Base-by-base conservation (phyloP, 2,329 filamentous ascomycete genomes). In the Cryoendolithus antarcticus region DNA sequence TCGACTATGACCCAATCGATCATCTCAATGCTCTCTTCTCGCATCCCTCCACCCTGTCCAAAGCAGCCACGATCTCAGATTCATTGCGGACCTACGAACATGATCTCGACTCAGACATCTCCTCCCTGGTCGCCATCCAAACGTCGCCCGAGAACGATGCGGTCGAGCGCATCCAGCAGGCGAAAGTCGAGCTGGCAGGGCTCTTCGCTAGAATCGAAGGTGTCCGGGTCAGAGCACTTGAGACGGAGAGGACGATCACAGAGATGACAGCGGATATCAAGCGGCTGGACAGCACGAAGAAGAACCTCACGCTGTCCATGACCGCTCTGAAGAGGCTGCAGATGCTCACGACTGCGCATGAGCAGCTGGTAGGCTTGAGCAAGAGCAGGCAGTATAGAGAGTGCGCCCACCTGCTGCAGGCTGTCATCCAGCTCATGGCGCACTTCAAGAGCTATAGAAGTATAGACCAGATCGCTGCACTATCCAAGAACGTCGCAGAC, bases 211-310 rank as follows among this genome's bases (percentile, higher is more conserved):
- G 93, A 65, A 95, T 98, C 60, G 89, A 96, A 61, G 83, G 80
- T 48, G 89, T 98, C 39, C 83, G 88, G 40, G 80, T 82, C 52
- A 78, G 89, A 38, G 91, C 91, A 30, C 75, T 93, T 52, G 79
- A 88, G 68, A 96, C 91, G 11, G 91, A 98, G 63, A 81, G 86
- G 59, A 82, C 88, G 49, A 98, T 98, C 57, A 95, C 89, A 34
- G 86, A 86, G 50, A 98, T 98, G 91, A 98, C 91, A 44, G 86
- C 91, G 42, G 91, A 98, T 57, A 98, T 98, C 61, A 98, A 98
- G 67, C 80, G 89, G 49, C 72, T 98, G 48, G 91, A 98, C 63
- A 84, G 83, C 61, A 95, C 91, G 30, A 98, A 98, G 69, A 82
- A 82, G 61, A 98, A 98, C 62, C 71, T 98, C 45, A 95, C 91